Evolutionary conservation across 208 protist species (phyloP).

Genomic region (Kentomonas sorsogonicus): DNA sequence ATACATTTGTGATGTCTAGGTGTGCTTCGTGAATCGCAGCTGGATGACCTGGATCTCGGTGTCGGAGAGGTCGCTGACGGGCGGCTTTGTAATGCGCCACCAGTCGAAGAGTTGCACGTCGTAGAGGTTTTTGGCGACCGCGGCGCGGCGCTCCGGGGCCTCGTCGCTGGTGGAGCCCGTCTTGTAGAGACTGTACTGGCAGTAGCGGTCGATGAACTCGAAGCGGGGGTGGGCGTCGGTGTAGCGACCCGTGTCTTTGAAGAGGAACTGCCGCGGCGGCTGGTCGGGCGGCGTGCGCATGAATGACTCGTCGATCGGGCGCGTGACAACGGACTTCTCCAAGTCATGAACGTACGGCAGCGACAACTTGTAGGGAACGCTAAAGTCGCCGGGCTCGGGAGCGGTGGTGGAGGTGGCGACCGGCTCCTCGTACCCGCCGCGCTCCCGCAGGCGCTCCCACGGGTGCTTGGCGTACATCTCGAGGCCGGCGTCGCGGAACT

Average conservation of each 20-base stretch:
- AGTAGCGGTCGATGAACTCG: conserved; percentile 80
- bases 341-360: conserved; percentile 30
- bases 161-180: conserved; percentile 52
- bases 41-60: conserved; percentile 78
- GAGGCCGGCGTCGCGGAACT: conserved; percentile 60
- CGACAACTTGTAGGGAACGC: conserved; percentile 54
- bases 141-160: conserved; percentile 9
- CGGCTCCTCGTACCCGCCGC: conserved; percentile 53
- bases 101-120: conserved; percentile 57
- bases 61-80: conserved; percentile 55
- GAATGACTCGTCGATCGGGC: conserved; percentile 38
- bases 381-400: conserved; percentile 35
- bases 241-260: conserved; percentile 62
- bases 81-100: conserved; percentile 43
- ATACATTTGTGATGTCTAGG: too few species aligned
- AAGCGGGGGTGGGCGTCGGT: conserved; percentile 50
- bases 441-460: conserved; percentile 55
- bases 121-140: conserved; percentile 23
- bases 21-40: conserved; percentile 56
- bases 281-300: conserved; percentile 32
- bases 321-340: conserved; percentile 3
- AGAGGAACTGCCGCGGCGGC: conserved; percentile 49
- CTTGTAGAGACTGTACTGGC: conserved; percentile 81
- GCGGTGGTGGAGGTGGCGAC: conserved; percentile 16
- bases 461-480: conserved; percentile 53